These are phyloP conservation scores for Scytalidium sp. DNA, from an alignment of 2,329 filamentous ascomycete genomes.

Conservation along the genomic window DNA sequence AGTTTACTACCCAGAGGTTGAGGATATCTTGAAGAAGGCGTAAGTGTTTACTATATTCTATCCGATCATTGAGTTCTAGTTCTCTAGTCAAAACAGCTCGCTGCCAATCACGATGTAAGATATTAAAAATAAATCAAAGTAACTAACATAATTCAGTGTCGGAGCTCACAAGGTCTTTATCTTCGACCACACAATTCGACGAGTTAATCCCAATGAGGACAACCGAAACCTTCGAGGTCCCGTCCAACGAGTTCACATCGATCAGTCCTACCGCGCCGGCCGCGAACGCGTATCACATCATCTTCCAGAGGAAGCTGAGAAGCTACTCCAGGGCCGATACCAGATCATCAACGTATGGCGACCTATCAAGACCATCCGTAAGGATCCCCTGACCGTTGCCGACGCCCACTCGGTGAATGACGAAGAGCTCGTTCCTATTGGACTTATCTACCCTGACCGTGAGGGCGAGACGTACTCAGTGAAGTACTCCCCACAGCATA, in stretches of 20 bases:
- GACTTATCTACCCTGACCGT: conserved; percentile 53
- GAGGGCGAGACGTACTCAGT: conserved; percentile 74
- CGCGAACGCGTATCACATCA: conserved; percentile 68
- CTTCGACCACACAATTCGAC: conserved; percentile 84
- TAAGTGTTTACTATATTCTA: too few relatives aligned
- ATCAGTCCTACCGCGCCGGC: conserved; percentile 69
- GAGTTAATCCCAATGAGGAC: conserved; percentile 48
- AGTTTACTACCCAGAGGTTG: conserved; percentile 32
- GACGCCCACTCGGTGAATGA: conserved; percentile 52
- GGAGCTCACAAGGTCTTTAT: conserved; percentile 52
- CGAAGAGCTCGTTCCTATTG: conserved; percentile 43
- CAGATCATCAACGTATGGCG: conserved; percentile 83
- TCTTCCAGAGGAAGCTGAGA: conserved; percentile 57
- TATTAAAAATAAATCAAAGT: neutral
- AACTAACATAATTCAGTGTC: conserved; percentile 5
- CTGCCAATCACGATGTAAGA: conserved; percentile 31
- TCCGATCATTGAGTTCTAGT: too few relatives aligned
- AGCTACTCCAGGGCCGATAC: conserved; percentile 63
- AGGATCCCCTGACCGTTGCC: conserved; percentile 54
- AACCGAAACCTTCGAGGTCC: conserved; percentile 47
- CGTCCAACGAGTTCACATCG: conserved; percentile 72
- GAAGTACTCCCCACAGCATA: conserved; percentile 52
- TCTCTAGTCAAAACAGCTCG: too few relatives aligned
- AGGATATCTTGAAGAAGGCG: conserved; percentile 31
- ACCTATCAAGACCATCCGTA: conserved; percentile 52